A percentile compares a stretch with the other conserved stretches of the same genome.
phyloP scores from a whole-genome alignment of 2,329 filamentous ascomycete genomes.

The Scedosporium minutisporum region DNA sequence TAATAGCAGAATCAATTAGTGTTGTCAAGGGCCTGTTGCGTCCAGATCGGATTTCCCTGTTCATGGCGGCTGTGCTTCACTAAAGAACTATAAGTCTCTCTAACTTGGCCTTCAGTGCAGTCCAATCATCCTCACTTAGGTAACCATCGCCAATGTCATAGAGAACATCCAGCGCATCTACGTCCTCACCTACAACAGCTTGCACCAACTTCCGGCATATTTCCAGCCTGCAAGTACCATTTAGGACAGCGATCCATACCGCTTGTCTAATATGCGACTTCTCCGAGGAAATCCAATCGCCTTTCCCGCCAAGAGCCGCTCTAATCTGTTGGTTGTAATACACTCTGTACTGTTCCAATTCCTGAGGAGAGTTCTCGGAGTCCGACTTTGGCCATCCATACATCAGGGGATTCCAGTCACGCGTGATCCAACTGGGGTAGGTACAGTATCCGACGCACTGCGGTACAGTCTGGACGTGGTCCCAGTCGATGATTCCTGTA shows the following conservation, averaged over 20 bases:
- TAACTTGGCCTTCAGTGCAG: background rate
- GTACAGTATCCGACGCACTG: slow-evolving; percentile 6
- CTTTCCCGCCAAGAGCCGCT: background rate
- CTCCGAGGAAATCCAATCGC: too few relatives aligned
- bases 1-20: too few relatives aligned
- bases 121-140: background rate
- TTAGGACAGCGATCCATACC: background rate
- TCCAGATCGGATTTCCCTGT: too few relatives aligned
- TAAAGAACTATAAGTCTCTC: background rate
- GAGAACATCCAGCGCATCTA: background rate
- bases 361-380: slow-evolving; percentile 10
- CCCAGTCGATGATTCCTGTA: slow-evolving; percentile 11
- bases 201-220: background rate
- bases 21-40: too few relatives aligned
- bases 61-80: background rate
- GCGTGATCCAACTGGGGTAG: slow-evolving; percentile 12
- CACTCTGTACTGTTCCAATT: background rate
- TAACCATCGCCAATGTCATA: background rate
- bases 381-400: slow-evolving; percentile 10
- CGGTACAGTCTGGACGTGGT: slow-evolving; percentile 8
- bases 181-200: background rate
- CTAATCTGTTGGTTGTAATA: background rate
- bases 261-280: background rate
- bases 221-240: background rate
- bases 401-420: slow-evolving; percentile 12